Percentiles rank a stretch among this genome's conserved stretches.
These are phyloP conservation scores for Lactifluus subvellereus DNA, from an alignment of 768 basidiomycete genomes.

Conservation along the genomic window DNA sequence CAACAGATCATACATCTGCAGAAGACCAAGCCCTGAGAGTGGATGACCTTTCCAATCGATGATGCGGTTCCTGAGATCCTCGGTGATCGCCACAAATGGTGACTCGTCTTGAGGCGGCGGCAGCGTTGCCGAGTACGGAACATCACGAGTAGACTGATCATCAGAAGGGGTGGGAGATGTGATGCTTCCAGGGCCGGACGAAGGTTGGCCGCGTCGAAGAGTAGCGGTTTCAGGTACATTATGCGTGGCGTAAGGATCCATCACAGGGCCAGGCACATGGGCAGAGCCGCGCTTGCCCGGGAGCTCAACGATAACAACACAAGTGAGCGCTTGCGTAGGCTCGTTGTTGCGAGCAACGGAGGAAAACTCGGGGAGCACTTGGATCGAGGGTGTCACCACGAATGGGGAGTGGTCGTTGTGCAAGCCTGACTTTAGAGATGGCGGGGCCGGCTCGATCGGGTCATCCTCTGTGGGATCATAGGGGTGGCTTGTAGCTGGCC, in stretches of 20 bases:
- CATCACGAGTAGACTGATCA: slow-evolving; percentile 11
- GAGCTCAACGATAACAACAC: slow-evolving; percentile 89
- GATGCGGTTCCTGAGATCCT: slow-evolving; percentile 84
- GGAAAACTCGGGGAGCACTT: slow-evolving; percentile 88
- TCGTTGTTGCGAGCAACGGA: slow-evolving; percentile 67
- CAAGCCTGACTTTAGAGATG: slow-evolving; percentile 41
- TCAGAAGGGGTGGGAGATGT: slow-evolving; percentile 15
- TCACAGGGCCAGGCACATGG: slow-evolving; percentile 30
- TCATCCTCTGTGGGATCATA: slow-evolving; percentile 79
- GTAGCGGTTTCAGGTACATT: slow-evolving; percentile 17
- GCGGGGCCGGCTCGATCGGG: slow-evolving; percentile 55
- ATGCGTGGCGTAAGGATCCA: slow-evolving; percentile 39
- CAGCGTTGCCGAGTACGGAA: not conserved
- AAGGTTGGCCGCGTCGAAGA: slow-evolving; percentile 30
- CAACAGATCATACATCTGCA: slow-evolving; percentile 90
- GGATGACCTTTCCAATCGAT: slow-evolving; percentile 97
- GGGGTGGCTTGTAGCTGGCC: slow-evolving; percentile 11
- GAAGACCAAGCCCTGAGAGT: slow-evolving; percentile 77
- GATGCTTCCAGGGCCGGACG: slow-evolving; percentile 31
- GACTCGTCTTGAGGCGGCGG: slow-evolving; percentile 45
- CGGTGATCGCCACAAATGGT: slow-evolving; percentile 77
- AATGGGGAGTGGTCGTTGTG: slow-evolving; percentile 45
- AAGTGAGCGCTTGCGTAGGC: slow-evolving; percentile 80
- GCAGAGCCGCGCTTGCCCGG: slow-evolving; percentile 59
- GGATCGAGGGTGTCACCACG: slow-evolving; percentile 88